Evolutionary conservation across 1,284 basidiomycete species (phyloP).

Genomic region (Ceratobasidium sp.): DNA sequence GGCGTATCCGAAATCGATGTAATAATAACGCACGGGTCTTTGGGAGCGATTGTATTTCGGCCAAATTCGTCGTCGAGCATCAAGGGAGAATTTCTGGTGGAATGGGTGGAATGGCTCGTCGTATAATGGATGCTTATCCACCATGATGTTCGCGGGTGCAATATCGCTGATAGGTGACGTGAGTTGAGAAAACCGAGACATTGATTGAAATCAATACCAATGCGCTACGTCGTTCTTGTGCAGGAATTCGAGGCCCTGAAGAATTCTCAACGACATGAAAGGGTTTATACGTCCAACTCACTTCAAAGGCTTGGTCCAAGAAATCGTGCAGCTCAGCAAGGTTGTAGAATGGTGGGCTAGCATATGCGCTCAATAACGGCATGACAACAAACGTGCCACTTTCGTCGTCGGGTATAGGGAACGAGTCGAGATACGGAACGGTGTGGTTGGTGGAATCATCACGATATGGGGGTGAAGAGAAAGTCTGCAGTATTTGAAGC

Average conservation of each 20-base stretch:
- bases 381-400: slow-evolving; percentile 4
- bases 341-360: neutral
- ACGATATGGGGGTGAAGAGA: neutral
- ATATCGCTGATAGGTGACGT: neutral
- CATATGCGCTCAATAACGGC: slow-evolving; percentile 10
- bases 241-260: neutral
- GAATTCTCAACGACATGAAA: too few species aligned
- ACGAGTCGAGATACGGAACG: slow-evolving; percentile 13
- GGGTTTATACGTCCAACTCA: too few species aligned
- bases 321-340: slow-evolving; percentile 8
- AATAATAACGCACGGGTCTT: slow-evolving; percentile 26
- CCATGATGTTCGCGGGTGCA: slow-evolving; percentile 9
- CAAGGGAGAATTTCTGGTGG: neutral
- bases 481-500: neutral
- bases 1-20: slow-evolving; percentile 39
- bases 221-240: slow-evolving; percentile 8
- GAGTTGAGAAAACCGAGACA: neutral
- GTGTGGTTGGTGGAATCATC: neutral
- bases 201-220: neutral
- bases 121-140: neutral
- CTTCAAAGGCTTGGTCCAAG: slow-evolving; percentile 1
- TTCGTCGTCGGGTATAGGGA: slow-evolving; percentile 12
- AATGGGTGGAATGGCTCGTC: slow-evolving; percentile 19
- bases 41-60: slow-evolving; percentile 13
- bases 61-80: neutral